Percentiles rank a stretch among this genome's conserved stretches.
Conservation (phyloP, 176 grass and related monocot genomes). For the Calamus simplicifolius region DNA sequence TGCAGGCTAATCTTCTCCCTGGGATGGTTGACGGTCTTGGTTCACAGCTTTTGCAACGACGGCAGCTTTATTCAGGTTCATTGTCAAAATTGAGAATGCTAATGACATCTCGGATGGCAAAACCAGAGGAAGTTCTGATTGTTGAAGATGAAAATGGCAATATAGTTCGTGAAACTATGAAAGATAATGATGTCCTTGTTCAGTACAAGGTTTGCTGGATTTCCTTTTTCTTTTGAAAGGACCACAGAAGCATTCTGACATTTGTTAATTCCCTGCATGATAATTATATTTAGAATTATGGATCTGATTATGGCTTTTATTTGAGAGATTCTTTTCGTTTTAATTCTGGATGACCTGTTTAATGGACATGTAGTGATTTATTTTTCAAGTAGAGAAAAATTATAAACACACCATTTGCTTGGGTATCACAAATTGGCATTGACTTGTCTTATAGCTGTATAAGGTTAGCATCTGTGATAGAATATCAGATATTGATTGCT, state of each 20-base stretch:
- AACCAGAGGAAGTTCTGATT: conserved; percentile 96
- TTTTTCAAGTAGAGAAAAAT: too few relatives aligned
- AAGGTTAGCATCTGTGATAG: too few relatives aligned
- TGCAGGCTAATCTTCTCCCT: conserved; percentile 46
- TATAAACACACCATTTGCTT: too few relatives aligned
- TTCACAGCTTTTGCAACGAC: conserved; percentile 58
- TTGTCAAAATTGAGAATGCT: conserved; percentile 87
- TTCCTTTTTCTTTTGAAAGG: too few relatives aligned
- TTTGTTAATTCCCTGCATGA: neutral
- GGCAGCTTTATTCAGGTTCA: conserved; percentile 75
- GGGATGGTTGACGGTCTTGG: conserved; percentile 79
- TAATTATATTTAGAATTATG: neutral
- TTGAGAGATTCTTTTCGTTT: too few relatives aligned
- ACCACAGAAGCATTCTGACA: too few relatives aligned
- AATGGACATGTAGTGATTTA: too few relatives aligned
- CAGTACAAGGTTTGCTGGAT: conserved; percentile 80
- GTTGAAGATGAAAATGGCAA: conserved; percentile 99
- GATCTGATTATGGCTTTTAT: too few relatives aligned
- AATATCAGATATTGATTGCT: too few relatives aligned
- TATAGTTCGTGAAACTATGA: conserved; percentile 99
- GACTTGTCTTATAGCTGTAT: too few relatives aligned
- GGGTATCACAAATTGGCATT: too few relatives aligned
- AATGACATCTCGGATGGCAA: conserved; percentile 98
- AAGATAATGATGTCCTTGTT: conserved; percentile 97
- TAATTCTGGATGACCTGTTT: too few relatives aligned